A percentile compares a stretch with the other conserved stretches of the same genome.
phyloP scores from a whole-genome alignment of 495 filamentous ascomycete genomes.

The Penicillium subrubescens region DNA sequence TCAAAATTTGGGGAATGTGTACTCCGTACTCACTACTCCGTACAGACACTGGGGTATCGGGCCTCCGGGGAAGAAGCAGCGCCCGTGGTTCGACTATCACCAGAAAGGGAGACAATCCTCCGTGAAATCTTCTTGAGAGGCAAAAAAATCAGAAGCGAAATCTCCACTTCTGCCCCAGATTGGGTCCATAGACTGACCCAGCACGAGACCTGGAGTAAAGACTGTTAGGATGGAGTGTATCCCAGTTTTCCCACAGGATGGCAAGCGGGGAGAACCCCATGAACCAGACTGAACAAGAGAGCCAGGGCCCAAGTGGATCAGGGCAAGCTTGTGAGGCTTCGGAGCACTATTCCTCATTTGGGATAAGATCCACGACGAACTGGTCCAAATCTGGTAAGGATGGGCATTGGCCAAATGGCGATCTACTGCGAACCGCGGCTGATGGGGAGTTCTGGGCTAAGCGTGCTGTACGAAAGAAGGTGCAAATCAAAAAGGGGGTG shows the following conservation, averaged over 20 bases:
- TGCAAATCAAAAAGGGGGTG: conserved; percentile 2
- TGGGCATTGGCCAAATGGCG: conserved; percentile 27
- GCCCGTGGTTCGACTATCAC: not conserved
- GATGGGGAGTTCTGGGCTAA: not conserved
- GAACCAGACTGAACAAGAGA: not conserved
- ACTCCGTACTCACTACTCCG: too few species aligned
- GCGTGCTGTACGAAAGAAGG: not conserved
- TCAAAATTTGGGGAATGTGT: not conserved
- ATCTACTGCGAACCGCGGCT: conserved; percentile 33
- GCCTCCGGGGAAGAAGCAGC: conserved; percentile 1
- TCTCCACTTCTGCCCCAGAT: not conserved
- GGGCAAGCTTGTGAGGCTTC: conserved; percentile 9
- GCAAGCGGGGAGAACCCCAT: not conserved
- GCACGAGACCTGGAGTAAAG: not conserved
- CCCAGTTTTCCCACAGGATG: not conserved
- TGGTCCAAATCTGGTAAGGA: conserved; percentile 13
- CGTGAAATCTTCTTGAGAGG: not conserved
- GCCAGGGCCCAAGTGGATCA: conserved; percentile 4
- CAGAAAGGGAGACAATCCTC: conserved; percentile 7
- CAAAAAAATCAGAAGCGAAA: not conserved
- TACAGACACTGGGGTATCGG: conserved; percentile 2
- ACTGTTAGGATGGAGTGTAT: not conserved
- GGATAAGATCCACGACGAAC: conserved; percentile 20
- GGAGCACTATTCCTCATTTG: conserved; percentile 24
- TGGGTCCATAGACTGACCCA: not conserved